Evolutionary conservation across 805 yeast species (phyloP).

Genomic region (Candida jianshihensis): DNA sequence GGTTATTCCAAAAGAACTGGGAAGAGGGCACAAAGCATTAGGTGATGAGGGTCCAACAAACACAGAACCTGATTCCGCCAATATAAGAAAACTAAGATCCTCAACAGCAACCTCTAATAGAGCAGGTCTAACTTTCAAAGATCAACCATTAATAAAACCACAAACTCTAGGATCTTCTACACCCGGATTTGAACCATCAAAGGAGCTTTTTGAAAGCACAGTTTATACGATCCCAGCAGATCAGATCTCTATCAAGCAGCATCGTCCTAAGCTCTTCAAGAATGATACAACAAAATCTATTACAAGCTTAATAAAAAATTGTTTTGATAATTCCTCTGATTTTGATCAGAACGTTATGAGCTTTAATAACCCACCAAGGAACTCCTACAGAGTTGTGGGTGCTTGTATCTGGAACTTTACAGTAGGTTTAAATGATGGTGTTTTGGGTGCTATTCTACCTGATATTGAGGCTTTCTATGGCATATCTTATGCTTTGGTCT

Average conservation of each 20-base stretch:
- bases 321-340: slow-evolving; percentile 1
- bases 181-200: slow-evolving; percentile 29
- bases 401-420: slow-evolving; percentile 34
- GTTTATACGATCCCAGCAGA: slow-evolving; percentile 1
- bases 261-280: slow-evolving; percentile 9
- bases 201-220: slow-evolving; percentile 9
- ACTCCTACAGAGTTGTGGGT: slow-evolving; percentile 34
- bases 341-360: slow-evolving; percentile 27
- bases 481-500: slow-evolving; percentile 44
- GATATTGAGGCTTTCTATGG: slow-evolving; percentile 41
- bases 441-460: slow-evolving; percentile 54
- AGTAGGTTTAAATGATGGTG: slow-evolving; percentile 46
- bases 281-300: slow-evolving; percentile 7
- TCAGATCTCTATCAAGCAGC: slow-evolving; percentile 2
- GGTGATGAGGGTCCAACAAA: no score
- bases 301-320: slow-evolving; percentile 7
- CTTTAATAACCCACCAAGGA: slow-evolving; percentile 35
- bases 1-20: neutral
- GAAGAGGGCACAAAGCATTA: no score
- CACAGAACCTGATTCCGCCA: no score
- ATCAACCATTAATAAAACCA: slow-evolving; percentile 13
- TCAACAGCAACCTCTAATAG: neutral
- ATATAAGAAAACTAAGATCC: neutral
- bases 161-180: slow-evolving; percentile 35
- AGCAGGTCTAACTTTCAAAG: neutral